phyloP scores from a whole-genome alignment of 176 grass and related monocot species.

The Phoenix roebelenii region DNA sequence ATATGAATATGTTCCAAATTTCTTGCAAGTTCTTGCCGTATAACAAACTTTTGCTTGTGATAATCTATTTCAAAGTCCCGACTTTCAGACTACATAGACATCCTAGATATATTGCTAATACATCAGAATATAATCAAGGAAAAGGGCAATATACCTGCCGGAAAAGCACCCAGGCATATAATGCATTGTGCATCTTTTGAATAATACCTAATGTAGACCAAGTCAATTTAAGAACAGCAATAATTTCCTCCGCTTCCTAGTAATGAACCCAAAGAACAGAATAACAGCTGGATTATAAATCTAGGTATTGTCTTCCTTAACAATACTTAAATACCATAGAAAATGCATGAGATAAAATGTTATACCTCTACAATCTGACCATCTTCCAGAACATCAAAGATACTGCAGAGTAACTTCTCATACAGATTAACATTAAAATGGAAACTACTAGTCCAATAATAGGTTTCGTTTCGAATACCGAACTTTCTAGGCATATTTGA shows the following conservation, averaged over 20 bases:
- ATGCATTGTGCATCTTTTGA: conserved; percentile 50
- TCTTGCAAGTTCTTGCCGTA: too few species aligned
- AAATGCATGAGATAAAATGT: not conserved
- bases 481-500: conserved; percentile 43
- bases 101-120: too few species aligned
- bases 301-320: too few species aligned
- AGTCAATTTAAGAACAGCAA: conserved; percentile 48
- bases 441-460: conserved; percentile 64
- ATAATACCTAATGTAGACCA: conserved; percentile 77
- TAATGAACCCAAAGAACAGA: conserved; percentile 25
- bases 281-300: not conserved
- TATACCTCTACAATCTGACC: conserved; percentile 81
- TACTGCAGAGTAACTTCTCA: conserved; percentile 70
- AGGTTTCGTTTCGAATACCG: conserved; percentile 42
- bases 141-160: conserved; percentile 38
- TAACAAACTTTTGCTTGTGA: too few species aligned
- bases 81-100: too few species aligned
- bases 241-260: conserved; percentile 87
- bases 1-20: too few species aligned
- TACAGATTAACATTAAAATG: conserved; percentile 80
- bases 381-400: conserved; percentile 96
- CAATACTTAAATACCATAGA: too few species aligned
- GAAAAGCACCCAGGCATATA: conserved; percentile 82
- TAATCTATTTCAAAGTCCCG: too few species aligned
- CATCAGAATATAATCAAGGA: too few species aligned